A percentile compares a stretch with the other conserved stretches of the same genome.
Conservation (phyloP, 2,329 filamentous ascomycete species). For the Calonectria ilicicola region DNA sequence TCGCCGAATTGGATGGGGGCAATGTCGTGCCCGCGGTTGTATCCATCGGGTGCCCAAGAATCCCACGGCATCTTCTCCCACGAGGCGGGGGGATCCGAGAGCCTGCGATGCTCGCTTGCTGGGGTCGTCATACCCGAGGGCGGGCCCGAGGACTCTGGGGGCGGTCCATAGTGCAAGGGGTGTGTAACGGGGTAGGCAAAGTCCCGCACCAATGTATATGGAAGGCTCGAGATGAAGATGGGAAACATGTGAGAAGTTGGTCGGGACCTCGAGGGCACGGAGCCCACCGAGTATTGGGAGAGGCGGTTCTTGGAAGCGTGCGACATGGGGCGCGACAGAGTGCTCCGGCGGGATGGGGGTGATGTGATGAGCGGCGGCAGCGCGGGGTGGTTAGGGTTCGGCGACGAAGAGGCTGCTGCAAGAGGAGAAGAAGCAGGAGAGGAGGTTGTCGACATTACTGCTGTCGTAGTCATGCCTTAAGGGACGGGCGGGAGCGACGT, state of each 20-base stretch:
- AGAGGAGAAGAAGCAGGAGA: slow-evolving; percentile 67
- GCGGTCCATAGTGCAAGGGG: slow-evolving; percentile 94
- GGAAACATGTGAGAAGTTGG: slow-evolving; percentile 86
- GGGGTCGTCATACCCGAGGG: slow-evolving; percentile 87
- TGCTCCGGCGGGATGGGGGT: slow-evolving; percentile 68
- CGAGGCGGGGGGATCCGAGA: slow-evolving; percentile 83
- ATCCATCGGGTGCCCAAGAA: slow-evolving; percentile 64
- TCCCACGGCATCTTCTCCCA: slow-evolving; percentile 80
- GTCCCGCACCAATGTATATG: slow-evolving; percentile 93
- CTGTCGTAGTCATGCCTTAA: slow-evolving; percentile 55
- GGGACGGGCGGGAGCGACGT: slow-evolving; percentile 36
- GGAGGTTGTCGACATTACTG: slow-evolving; percentile 69
- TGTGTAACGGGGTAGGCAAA: slow-evolving; percentile 90
- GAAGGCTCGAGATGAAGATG: slow-evolving; percentile 84
- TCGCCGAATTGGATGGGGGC: slow-evolving; percentile 87
- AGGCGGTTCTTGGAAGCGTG: slow-evolving; percentile 84
- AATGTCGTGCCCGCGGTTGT: slow-evolving; percentile 76
- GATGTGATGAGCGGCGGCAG: slow-evolving; percentile 70
- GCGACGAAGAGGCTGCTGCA: slow-evolving; percentile 57
- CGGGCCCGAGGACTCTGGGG: slow-evolving; percentile 77
- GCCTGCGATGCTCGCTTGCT: slow-evolving; percentile 79
- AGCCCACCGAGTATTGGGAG: slow-evolving; percentile 84
- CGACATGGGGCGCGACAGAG: slow-evolving; percentile 74
- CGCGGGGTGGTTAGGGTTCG: slow-evolving; percentile 64
- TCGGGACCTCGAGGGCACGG: slow-evolving; percentile 77